Conservation (phyloP, 2,329 filamentous ascomycete genomes). For the Paraphaeosphaeria minitans region DNA sequence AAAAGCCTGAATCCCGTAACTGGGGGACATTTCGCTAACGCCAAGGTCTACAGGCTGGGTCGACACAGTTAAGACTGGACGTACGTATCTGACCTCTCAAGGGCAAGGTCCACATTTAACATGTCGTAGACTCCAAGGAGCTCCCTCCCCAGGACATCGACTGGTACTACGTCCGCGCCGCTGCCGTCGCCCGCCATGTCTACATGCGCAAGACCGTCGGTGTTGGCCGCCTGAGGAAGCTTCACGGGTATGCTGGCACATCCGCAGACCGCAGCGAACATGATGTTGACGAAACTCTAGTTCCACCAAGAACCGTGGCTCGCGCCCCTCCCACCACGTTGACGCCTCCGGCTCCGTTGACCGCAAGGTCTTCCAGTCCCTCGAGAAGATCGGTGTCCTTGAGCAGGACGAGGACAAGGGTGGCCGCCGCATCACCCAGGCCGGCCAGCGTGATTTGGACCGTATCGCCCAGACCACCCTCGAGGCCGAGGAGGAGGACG, state of each 20-base stretch:
- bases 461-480: slow-evolving; percentile 62
- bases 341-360: slow-evolving; percentile 94
- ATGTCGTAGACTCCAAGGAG: slow-evolving; percentile 75
- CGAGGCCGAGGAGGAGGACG: slow-evolving; percentile 57
- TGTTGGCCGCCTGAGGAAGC: slow-evolving; percentile 96
- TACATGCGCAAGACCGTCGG: slow-evolving; percentile 99
- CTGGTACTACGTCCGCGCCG: slow-evolving; percentile 91
- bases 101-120: slow-evolving; percentile 19
- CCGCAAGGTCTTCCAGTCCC: slow-evolving; percentile 94
- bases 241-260: slow-evolving; percentile 65
- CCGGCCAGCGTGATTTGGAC: slow-evolving; percentile 98
- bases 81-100: slow-evolving; percentile 28
- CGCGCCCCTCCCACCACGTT: slow-evolving; percentile 89
- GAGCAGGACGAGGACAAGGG: slow-evolving; percentile 99
- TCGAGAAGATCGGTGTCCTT: slow-evolving; percentile 99
- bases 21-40: slow-evolving; percentile 57
- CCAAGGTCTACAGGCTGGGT: slow-evolving; percentile 80
- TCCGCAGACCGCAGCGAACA: not conserved
- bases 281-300: slow-evolving; percentile 22
- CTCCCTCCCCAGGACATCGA: slow-evolving; percentile 97
- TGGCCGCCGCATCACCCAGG: slow-evolving; percentile 96
- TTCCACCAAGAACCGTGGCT: slow-evolving; percentile 92
- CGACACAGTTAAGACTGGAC: slow-evolving; percentile 97
- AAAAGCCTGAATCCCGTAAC: slow-evolving; percentile 61
- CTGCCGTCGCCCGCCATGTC: slow-evolving; percentile 94